Base-by-base conservation (phyloP, 1,284 basidiomycete genomes). In the Malassezia sp. region DNA sequence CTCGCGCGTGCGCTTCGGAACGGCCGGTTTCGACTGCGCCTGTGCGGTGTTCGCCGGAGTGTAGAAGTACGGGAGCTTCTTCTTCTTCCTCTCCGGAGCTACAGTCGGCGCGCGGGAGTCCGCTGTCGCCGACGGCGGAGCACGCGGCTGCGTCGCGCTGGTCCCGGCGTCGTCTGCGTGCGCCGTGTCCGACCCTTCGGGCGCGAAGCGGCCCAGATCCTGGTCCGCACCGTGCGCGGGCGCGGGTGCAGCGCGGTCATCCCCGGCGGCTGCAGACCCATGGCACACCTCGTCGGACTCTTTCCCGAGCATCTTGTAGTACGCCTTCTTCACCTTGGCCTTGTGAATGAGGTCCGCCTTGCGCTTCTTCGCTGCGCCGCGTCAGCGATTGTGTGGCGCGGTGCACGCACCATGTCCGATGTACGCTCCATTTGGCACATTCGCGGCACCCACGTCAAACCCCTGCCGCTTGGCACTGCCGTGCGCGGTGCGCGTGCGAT, bases 291-390 rank as follows among this genome's bases (percentile, higher is more conserved):
- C 32, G 6, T 38, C 41, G 15, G 20, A 4, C 7, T 75, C 74
- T 23, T 63, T 55, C 49, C 73, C 71, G 15, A 75, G 64, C 43
- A 73, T 68, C 59, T 74, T 75, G 42, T 72, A 74, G 55, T 72
- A 77, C 15, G 67, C 64, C 55, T 74, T 72, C 64, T 77, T 77
- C 44, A 75, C 67, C 58, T 75, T 75, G 27, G 75, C 75, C 38
- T 74, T 73, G 54, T 72, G 64, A 50, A 77, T 76, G 41, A 77
- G 62, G 26, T 73, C 72, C 15, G 73, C 72, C 55, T 77, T 76
- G 61, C 75, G 73, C 56, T 74, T 74, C 42, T 74, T 72, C 21
- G 74, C 75, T 74, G 61, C 56, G 45, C 35, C 46, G 12, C 20
- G 39, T 45, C 23, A 41, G 20, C n/a, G n/a, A n/a, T n/a, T n/a